Evolutionary conservation across 2,329 filamentous ascomycete genomes (phyloP).

Genomic region (Fusarium virguliforme): DNA sequence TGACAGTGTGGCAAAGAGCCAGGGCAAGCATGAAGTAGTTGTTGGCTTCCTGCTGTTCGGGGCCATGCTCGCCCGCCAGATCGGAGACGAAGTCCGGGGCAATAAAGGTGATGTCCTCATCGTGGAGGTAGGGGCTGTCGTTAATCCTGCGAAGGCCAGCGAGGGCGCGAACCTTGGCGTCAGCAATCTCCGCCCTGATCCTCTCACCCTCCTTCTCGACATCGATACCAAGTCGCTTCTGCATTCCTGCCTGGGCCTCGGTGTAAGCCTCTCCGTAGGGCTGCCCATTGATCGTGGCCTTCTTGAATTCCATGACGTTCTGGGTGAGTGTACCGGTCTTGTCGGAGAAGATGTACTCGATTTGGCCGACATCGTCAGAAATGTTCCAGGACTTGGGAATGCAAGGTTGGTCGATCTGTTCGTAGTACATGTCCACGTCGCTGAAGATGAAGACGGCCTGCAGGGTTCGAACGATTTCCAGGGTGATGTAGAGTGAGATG

Average conservation of each 20-base stretch:
- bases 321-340: conserved; percentile 97
- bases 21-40: conserved; percentile 95
- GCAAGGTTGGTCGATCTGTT: conserved; percentile 92
- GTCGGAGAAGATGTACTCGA: conserved; percentile 99
- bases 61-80: conserved; percentile 81
- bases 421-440: conserved; percentile 97
- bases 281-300: conserved; percentile 95
- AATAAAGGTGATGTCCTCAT: conserved; percentile 92
- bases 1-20: conserved; percentile 96
- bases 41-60: conserved; percentile 83
- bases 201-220: conserved; percentile 84
- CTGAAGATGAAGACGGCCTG: conserved; percentile 99
- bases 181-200: conserved; percentile 83
- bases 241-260: conserved; percentile 96
- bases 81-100: conserved; percentile 92
- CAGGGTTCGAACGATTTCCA: conserved; percentile 93
- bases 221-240: conserved; percentile 89
- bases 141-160: conserved; percentile 81
- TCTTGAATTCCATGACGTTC: conserved; percentile 99
- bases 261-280: conserved; percentile 98
- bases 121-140: conserved; percentile 91
- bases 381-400: conserved; percentile 99
- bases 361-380: conserved; percentile 96
- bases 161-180: conserved; percentile 82
- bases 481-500: conserved; percentile 96